These are phyloP conservation scores for Ascochyta koolunga DNA, from an alignment of 2,329 filamentous ascomycete species.

Conservation along the genomic window DNA sequence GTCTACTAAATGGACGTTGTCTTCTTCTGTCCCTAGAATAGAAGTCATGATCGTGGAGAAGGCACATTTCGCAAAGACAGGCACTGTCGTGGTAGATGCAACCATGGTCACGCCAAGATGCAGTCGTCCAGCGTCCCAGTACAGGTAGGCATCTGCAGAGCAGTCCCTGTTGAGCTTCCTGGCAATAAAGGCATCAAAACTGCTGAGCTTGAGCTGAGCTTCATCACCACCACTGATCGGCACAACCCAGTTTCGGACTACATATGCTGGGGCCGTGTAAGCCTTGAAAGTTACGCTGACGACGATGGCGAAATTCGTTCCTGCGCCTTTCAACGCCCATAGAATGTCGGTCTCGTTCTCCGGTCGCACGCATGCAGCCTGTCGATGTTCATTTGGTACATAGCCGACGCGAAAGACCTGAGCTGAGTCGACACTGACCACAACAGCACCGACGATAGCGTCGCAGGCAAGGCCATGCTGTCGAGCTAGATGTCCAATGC, in stretches of 20 bases:
- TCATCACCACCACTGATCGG: constrained; percentile 37
- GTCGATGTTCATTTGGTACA: constrained; percentile 57
- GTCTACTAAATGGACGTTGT: constrained; percentile 51
- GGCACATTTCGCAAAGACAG: constrained; percentile 10
- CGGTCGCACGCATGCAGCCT: constrained; percentile 50
- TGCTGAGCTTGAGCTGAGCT: constrained; percentile 44
- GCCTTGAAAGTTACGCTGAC: constrained; percentile 60
- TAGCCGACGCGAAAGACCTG: constrained; percentile 58
- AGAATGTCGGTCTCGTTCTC: constrained; percentile 60
- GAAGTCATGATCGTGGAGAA: constrained; percentile 10
- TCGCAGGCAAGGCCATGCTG: constrained; percentile 65
- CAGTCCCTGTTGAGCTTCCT: constrained; percentile 49
- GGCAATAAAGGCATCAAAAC: constrained; percentile 52
- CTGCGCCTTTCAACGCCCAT: constrained; percentile 65
- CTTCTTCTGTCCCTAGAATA: constrained; percentile 46
- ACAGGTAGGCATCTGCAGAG: constrained; percentile 65
- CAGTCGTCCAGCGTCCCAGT: constrained; percentile 53
- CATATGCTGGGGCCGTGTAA: constrained; percentile 51
- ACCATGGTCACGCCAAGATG: constrained; percentile 61
- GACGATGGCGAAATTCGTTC: constrained; percentile 65
- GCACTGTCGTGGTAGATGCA: constrained; percentile 45
- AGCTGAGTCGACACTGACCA: constrained; percentile 60
- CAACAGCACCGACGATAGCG: constrained; percentile 63
- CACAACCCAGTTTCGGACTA: constrained; percentile 34
- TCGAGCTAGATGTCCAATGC: constrained; percentile 66